Evolutionary conservation across 2,329 filamentous ascomycete species (phyloP), one percentile per base, ranked within the genome.

Genomic region (Fusarium siculi): DNA sequence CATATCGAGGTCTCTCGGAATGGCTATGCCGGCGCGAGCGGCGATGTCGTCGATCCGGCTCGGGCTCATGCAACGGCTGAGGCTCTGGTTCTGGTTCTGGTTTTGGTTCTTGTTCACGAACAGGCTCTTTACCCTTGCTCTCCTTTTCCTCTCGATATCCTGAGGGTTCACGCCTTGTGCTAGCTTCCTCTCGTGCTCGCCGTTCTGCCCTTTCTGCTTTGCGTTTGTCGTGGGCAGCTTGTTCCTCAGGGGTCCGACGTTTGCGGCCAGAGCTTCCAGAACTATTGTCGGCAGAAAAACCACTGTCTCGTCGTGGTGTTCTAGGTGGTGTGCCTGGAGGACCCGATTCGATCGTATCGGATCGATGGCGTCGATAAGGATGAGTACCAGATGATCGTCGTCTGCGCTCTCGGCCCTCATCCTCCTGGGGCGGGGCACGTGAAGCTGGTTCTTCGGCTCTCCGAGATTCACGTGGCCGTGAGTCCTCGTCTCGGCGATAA

Each of bases 211-310:
- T 84, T 72, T 88, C 86, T 57, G 83, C 84, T 77, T 85, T 88
- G 66, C 84, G 84, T 70, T 77, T 84, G 4, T 89, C 87, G 60
- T 87, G 85, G 5, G 83, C 85, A 21, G 82, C 85, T 66, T 87
- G 86, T 73, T 88, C 86, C 69, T 88, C 86, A 4, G 82, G 79
- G 6, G 84, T 86, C 63, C 85, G 84, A 46, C 82, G 81, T 58
- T 74, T 78, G 63, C 77, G 77, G 32, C 77, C 73, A 40, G 81
- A 79, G 50, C 79, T 78, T 49, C 79, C 80, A 49, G 81, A 80
- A 66, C 77, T 83, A 12, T 67, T 70, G n/a, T 85, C 84, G 23
- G 81, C 80, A 7, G 85, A 83, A 68, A 84, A 83, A 2, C 85
- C 85, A 66, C 85, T 87, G 65, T 87, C 86, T 60, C 83, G 83